phyloP scores from a whole-genome alignment of 371 early-diverging fungal species.

The Entomophthora muscae region DNA sequence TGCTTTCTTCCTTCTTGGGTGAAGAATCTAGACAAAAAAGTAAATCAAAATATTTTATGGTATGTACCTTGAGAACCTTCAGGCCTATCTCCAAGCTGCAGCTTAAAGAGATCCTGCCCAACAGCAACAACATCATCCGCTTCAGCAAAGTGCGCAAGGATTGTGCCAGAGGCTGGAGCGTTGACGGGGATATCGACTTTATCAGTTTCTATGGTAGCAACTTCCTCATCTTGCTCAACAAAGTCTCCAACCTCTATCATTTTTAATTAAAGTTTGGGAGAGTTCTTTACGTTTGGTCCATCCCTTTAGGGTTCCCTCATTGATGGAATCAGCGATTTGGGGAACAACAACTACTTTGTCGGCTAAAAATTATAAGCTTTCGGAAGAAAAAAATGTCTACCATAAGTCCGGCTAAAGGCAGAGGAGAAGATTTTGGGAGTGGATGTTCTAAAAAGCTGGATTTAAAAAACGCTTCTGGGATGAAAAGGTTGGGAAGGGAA shows the following conservation, averaged over 20 bases:
- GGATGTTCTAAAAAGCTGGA: background rate
- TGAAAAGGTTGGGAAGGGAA: background rate
- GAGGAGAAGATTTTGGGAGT: background rate
- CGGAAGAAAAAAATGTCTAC: background rate
- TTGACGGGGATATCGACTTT: slow-evolving; percentile 93
- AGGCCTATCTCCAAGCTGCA: slow-evolving; percentile 53
- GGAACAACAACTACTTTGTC: slow-evolving; percentile 80
- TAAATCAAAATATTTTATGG: too few relatives aligned
- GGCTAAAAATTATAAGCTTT: slow-evolving; percentile 19
- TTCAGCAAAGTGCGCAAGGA: slow-evolving; percentile 64
- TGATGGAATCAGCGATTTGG: slow-evolving; percentile 92
- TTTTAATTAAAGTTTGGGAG: background rate
- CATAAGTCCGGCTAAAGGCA: background rate
- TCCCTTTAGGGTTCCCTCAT: slow-evolving; percentile 87
- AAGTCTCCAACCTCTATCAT: slow-evolving; percentile 80
- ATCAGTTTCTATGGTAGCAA: slow-evolving; percentile 96
- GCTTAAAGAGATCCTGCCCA: slow-evolving; percentile 80
- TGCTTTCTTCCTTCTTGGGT: slow-evolving; percentile 16
- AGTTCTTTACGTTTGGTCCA: slow-evolving; percentile 87
- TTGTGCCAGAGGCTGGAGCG: slow-evolving; percentile 75
- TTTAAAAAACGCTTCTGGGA: background rate
- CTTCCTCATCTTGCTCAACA: slow-evolving; percentile 82
- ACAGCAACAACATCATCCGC: slow-evolving; percentile 88
- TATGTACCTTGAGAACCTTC: slow-evolving; percentile 21
- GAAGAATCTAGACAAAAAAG: slow-evolving; percentile 1